Base-by-base conservation (phyloP, 306 rosid genomes). In the Quercus variabilis region DNA sequence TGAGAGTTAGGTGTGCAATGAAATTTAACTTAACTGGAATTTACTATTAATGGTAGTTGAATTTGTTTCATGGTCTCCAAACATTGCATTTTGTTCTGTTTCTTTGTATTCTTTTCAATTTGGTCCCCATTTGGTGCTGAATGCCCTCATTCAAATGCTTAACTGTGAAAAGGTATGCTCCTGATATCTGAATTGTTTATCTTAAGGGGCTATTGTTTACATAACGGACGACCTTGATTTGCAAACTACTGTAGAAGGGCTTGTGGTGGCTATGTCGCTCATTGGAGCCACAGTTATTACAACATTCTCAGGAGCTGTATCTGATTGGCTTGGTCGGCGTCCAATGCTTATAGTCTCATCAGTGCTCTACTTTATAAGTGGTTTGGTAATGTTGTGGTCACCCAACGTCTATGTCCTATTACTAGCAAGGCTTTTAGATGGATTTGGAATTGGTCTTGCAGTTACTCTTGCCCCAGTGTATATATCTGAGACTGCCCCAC, bases 401-500 rank as follows among this genome's bases (percentile, higher is more conserved):
- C 95, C 97, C 25, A 92, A 90, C 82, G 95, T 90, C 14, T 87
- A 86, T 68, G 89, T 92, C 43, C 69, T 92, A 57, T 89, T 91
- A 84, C 0, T 87, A 41, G 97, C 86, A 52, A 89, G 97, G 86
- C 77, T 90, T 5, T 79, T 92, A 8, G 97, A 90, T 83, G 97
- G 97, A 76, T 92, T 90, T 77, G 97, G 97, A 69, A 85, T 92
- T 77, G 97, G 97, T 7, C 93, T 92, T 74, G 93, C 97, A 17
- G 97, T 92, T 30, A 90, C 97, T 21, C 95, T 92, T 71, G 78
- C 86, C 4, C 97, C 97, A 1, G 77, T 92, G 23, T 92, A 92
- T 71, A 87, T 92, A 75, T 92, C 97, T 3, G 97, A 92, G 81
- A 92, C 93, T 6, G 96, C 97, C 72, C 97, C 97, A 30, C 81